phyloP scores from a whole-genome alignment of 2,329 filamentous ascomycete genomes.

The Monosporascus ibericus region DNA sequence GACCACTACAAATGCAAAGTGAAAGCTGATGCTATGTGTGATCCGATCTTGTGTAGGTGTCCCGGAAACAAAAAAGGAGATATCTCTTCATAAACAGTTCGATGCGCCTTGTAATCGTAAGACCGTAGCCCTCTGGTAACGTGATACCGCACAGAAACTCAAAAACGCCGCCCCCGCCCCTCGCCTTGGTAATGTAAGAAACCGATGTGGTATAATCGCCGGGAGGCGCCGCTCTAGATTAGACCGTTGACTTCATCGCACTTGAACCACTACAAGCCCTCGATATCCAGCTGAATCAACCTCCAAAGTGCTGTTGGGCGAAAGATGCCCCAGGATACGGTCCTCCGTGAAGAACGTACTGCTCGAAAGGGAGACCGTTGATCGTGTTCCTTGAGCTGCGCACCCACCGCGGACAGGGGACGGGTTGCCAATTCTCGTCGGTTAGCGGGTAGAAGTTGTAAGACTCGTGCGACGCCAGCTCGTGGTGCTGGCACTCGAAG shows the following conservation, averaged over 20 bases:
- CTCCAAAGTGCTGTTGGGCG: conserved; percentile 14
- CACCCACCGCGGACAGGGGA: conserved; percentile 23
- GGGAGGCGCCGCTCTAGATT: not conserved
- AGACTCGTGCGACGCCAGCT: conserved; percentile 30
- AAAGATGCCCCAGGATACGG: conserved; percentile 25
- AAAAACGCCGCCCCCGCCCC: not conserved
- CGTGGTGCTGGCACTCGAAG: conserved; percentile 34
- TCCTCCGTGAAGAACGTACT: conserved; percentile 33
- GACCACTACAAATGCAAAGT: not conserved
- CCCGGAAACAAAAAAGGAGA: not conserved
- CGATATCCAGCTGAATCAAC: not conserved
- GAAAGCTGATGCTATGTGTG: not conserved
- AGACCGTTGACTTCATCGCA: not conserved
- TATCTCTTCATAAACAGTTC: no score
- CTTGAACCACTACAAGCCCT: not conserved
- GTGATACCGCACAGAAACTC: not conserved
- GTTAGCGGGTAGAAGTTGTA: conserved; percentile 37
- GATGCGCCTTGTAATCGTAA: no score
- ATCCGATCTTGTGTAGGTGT: not conserved
- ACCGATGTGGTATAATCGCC: not conserved
- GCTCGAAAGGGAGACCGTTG: conserved; percentile 33
- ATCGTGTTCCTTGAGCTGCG: conserved; percentile 25
- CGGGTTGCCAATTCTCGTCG: conserved; percentile 33
- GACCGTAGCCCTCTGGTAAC: no score
- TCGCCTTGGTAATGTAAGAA: not conserved